A percentile compares a stretch with the other conserved stretches of the same genome.
phyloP scores from a whole-genome alignment of 257 asterid genomes.

The Penstemon davidsonii region DNA sequence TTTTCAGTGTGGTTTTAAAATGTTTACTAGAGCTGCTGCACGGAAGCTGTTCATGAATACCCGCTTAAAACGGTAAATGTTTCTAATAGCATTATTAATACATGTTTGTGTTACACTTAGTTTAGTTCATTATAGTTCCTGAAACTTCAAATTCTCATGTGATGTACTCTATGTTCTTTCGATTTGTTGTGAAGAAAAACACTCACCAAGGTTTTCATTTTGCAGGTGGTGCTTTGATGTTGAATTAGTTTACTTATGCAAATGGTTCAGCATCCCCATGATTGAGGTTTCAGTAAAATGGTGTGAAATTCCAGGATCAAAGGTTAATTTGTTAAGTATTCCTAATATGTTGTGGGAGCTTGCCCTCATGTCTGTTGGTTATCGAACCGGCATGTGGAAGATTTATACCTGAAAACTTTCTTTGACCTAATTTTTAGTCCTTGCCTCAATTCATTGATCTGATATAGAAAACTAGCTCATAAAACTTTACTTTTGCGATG shows the following conservation, averaged over 20 bases:
- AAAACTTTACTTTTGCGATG: too few relatives aligned
- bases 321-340: conserved; percentile 80
- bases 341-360: conserved; percentile 97
- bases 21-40: conserved; percentile 98
- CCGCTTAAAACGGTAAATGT: conserved; percentile 75
- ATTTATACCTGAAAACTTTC: conserved; percentile 43
- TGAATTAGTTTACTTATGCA: conserved; percentile 85
- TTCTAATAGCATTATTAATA: background rate
- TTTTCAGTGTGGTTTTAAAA: conserved; percentile 95
- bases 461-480: conserved; percentile 1
- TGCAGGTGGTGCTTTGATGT: conserved; percentile 98
- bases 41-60: conserved; percentile 81
- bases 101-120: background rate
- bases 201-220: conserved; percentile 12
- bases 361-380: conserved; percentile 90
- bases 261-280: conserved; percentile 64
- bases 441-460: conserved; percentile 5
- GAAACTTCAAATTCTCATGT: too few relatives aligned
- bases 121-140: conserved; percentile 3
- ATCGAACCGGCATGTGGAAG: conserved; percentile 86
- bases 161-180: too few relatives aligned
- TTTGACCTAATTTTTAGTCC: conserved; percentile 19
- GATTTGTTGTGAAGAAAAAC: background rate
- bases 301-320: conserved; percentile 93
- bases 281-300: conserved; percentile 83